phyloP scores from a whole-genome alignment of 1,284 basidiomycete species.

The Sporisorium iseilematis-ciliati region DNA sequence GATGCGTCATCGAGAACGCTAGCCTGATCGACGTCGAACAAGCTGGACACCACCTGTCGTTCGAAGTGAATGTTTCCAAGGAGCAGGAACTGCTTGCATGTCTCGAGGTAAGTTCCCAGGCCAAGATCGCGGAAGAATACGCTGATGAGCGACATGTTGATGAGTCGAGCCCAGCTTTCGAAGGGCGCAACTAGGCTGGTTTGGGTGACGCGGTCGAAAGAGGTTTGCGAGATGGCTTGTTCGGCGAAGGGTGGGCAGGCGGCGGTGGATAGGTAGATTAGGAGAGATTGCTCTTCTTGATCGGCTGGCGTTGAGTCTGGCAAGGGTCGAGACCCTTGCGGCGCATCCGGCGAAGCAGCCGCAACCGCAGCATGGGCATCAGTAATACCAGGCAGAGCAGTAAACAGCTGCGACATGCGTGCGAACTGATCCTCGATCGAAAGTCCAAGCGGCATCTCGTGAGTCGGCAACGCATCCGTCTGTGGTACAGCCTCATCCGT shows the following conservation, averaged over 20 bases:
- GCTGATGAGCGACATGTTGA: constrained; percentile 60
- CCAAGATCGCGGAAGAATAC: constrained; percentile 61
- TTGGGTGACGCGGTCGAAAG: constrained; percentile 37
- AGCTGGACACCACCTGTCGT: constrained; percentile 32
- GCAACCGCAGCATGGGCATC: not conserved
- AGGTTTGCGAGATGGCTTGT: constrained; percentile 19
- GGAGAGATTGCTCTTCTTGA: constrained; percentile 10
- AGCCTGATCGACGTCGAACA: constrained; percentile 49
- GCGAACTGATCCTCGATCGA: constrained; percentile 23
- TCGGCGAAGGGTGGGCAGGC: constrained; percentile 14
- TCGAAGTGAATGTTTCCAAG: constrained; percentile 52
- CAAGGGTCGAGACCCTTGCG: not conserved
- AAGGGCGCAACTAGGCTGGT: constrained; percentile 39
- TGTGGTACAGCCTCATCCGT: not conserved
- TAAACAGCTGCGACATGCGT: constrained; percentile 43
- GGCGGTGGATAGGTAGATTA: constrained; percentile 35
- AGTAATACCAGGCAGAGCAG: constrained; percentile 27
- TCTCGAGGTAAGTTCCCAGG: constrained; percentile 55
- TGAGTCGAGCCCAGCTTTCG: constrained; percentile 53
- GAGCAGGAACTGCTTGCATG: constrained; percentile 55
- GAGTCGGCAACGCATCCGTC: no score
- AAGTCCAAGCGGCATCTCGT: not conserved
- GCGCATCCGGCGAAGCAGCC: not conserved
- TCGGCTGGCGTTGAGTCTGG: not conserved
- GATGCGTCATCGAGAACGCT: constrained; percentile 16